phyloP scores from a whole-genome alignment of 257 asterid species.

The Plantago ovata region DNA sequence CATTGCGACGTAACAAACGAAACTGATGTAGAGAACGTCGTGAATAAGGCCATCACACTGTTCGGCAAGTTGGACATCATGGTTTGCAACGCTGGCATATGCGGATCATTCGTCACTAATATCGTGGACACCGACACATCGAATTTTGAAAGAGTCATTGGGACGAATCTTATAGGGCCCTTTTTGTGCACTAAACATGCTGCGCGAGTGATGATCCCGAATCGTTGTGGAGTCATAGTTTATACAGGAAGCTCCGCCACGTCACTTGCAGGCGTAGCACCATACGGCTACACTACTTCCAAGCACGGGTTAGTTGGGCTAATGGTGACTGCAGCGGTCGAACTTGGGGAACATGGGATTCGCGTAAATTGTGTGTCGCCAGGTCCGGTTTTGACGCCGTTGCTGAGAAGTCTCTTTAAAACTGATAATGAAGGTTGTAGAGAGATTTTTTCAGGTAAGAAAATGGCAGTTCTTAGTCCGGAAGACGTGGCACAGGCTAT shows the following conservation, averaged over 20 bases:
- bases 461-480: conserved; percentile 18
- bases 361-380: conserved; percentile 41
- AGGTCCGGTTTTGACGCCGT: conserved; percentile 17
- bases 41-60: conserved; percentile 3
- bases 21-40: conserved; percentile 10
- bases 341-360: conserved; percentile 35
- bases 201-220: conserved; percentile 35
- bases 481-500: conserved; percentile 34
- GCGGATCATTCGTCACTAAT: not conserved
- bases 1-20: conserved; percentile 27
- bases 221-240: conserved; percentile 28
- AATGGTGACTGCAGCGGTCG: conserved; percentile 19
- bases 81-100: conserved; percentile 19
- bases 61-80: conserved; percentile 22
- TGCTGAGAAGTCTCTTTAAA: not conserved
- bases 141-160: conserved; percentile 23
- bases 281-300: conserved; percentile 31
- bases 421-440: conserved; percentile 5
- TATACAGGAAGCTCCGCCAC: conserved; percentile 23
- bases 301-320: conserved; percentile 34
- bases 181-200: conserved; percentile 45
- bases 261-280: conserved; percentile 15
- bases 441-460: conserved; percentile 14
- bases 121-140: conserved; percentile 18
- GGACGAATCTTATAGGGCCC: conserved; percentile 27